Evolutionary conservation across 2,329 filamentous ascomycete species (phyloP).

Genomic region (Magnaporthiopsis rhizophila): DNA sequence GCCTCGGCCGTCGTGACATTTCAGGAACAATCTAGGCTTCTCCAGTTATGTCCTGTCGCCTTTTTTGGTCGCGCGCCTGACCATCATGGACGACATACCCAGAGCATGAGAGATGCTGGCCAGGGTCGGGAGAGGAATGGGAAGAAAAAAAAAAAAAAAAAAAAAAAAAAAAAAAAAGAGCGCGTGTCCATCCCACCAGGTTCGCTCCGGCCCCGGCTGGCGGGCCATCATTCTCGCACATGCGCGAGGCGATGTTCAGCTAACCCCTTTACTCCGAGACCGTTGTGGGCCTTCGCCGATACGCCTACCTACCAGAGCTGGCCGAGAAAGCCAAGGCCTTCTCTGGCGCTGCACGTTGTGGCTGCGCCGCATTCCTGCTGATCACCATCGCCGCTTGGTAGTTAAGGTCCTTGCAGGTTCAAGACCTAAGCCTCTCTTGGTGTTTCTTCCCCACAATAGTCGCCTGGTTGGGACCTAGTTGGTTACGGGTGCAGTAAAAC

Average conservation of each 20-base stretch:
- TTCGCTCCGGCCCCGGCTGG: neutral
- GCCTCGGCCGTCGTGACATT: neutral
- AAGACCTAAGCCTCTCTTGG: neutral
- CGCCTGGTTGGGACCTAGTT: neutral
- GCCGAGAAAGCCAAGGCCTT: neutral
- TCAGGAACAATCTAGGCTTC: too few species aligned
- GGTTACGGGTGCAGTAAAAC: neutral
- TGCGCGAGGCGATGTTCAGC: neutral
- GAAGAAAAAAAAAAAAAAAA: too few species aligned
- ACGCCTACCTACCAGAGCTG: neutral
- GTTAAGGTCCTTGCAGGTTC: neutral
- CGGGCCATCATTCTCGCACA: neutral
- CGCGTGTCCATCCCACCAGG: neutral
- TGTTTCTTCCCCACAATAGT: too few species aligned
- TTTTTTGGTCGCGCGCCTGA: too few species aligned
- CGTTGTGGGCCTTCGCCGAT: neutral
- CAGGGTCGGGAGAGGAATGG: too few species aligned
- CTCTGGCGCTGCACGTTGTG: neutral
- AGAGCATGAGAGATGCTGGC: too few species aligned
- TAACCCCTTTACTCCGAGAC: neutral
- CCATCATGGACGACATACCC: neutral
- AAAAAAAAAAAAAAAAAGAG: too few species aligned
- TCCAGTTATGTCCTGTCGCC: too few species aligned
- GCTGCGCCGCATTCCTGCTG: neutral
- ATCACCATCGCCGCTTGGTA: neutral